Base-by-base conservation (phyloP, 305 asterid genomes). In the Fraxinus angustifolia region DNA sequence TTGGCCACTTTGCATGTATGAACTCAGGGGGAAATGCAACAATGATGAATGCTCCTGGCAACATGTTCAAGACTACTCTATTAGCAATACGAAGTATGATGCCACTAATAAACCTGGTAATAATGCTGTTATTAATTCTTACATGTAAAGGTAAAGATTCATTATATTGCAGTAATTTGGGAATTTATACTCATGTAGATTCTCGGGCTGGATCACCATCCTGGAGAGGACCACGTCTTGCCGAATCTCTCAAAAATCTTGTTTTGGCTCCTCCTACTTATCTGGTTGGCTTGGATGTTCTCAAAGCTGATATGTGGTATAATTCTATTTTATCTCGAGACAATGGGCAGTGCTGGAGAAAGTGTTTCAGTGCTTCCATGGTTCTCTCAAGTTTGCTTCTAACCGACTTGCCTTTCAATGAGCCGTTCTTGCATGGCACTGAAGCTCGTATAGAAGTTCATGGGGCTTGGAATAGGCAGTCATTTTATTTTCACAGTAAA, bases 11-110 rank as follows among this genome's bases (percentile, higher is more conserved):
- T 89, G 92, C 65, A 84, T 89, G 88, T 89, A 78, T 80, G 92
- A 89, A 79, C 89, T 89, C 36, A 83, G 92, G 28, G 92, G 92
- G 17, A 89, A 86, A 87, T 89, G 92, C 89, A 89, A 89, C 76
- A 83, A 87, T 77, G 83, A 85, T 26, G 90, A 89, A 78, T 89
- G 90, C 84, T 68, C 87, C 78, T 82, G 85, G 89, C 92, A 89
- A 60, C 92, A 89, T 83, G 68, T 80, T 48, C 83, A 80, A 76
- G 89, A 86, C 84, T 87, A 82, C 79, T 77, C 82, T 77, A 74
- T 62, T 31, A 40, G 68, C 56, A 78, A 75, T 62, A 77, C 67
- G 71, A 62, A 75, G 50, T 33, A 62, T 21, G 77, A 73, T 67
- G 26, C 62, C 17, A 36, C 48, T 67, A 83, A 84, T 67, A 81